phyloP scores from a whole-genome alignment of 2,329 filamentous ascomycete species.

The Gaeumannomyces sp. region DNA sequence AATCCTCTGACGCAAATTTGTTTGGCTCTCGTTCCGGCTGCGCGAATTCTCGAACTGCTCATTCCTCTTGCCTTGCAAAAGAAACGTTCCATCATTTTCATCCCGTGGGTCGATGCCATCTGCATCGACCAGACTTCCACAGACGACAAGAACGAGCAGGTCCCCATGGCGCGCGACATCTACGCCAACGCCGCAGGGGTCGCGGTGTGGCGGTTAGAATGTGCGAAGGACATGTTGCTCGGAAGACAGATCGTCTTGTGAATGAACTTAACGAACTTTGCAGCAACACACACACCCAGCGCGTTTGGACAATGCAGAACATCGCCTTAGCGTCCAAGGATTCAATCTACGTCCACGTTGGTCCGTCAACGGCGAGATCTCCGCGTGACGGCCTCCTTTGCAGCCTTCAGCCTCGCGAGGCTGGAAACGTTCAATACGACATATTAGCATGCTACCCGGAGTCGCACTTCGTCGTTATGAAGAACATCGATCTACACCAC shows the following conservation, averaged over 20 bases:
- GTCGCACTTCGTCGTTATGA: too few relatives aligned
- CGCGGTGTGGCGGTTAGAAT: constrained; percentile 13
- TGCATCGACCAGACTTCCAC: constrained; percentile 16
- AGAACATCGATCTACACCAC: too few relatives aligned
- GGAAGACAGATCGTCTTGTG: background rate
- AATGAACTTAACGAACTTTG: background rate
- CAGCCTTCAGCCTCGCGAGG: too few relatives aligned
- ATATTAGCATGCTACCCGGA: too few relatives aligned
- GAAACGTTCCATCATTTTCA: too few relatives aligned
- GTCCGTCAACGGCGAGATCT: background rate
- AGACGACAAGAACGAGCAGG: constrained; percentile 14
- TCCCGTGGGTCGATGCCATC: constrained; percentile 28
- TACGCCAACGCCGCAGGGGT: constrained; percentile 14
- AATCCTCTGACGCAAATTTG: too few relatives aligned
- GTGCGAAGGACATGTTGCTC: background rate
- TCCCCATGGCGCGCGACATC: constrained; percentile 16
- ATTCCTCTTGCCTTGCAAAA: too few relatives aligned
- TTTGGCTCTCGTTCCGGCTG: too few relatives aligned
- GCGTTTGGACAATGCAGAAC: background rate
- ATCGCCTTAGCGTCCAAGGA: background rate
- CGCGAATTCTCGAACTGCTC: too few relatives aligned
- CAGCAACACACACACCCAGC: background rate
- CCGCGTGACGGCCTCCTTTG: too few relatives aligned
- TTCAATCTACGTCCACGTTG: background rate
- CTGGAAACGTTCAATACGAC: too few relatives aligned